Percentiles rank a stretch among this genome's conserved stretches.
Evolutionary conservation across 73 alveolate species (phyloP).

Genomic region (Paramecium sexaurelia): DNA sequence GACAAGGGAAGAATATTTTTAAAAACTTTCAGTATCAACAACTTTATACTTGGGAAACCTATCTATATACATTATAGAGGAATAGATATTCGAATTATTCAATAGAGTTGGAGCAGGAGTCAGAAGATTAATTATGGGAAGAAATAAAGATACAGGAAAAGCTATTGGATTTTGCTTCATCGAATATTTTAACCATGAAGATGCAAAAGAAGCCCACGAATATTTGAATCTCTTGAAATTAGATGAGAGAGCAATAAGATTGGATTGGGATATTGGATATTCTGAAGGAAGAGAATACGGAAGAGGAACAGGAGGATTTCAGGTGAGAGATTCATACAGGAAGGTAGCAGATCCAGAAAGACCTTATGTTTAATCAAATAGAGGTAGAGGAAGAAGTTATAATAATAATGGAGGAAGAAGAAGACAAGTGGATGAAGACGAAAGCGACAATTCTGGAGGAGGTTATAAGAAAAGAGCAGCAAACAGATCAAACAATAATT

Average conservation of each 20-base stretch:
- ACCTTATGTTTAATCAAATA: not conserved
- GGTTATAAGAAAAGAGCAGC: not conserved
- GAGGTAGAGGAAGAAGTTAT: constrained; percentile 42
- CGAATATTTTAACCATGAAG: constrained; percentile 89
- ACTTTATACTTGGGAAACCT: constrained; percentile 99
- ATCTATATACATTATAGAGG: constrained; percentile 96
- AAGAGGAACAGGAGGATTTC: constrained; percentile 96
- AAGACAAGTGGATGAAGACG: not conserved
- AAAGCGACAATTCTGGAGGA: not conserved
- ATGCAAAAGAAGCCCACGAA: constrained; percentile 79
- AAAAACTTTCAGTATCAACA: constrained; percentile 81
- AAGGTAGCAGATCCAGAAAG: constrained; percentile 72
- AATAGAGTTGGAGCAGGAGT: constrained; percentile 93
- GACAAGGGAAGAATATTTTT: constrained; percentile 79
- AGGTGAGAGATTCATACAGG: constrained; percentile 91
- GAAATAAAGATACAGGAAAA: constrained; percentile 53
- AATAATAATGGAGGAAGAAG: constrained; percentile 14
- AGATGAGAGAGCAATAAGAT: constrained; percentile 96
- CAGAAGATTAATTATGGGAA: constrained; percentile 73
- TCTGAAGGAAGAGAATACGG: constrained; percentile 98
- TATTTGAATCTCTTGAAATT: constrained; percentile 62
- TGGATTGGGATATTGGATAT: constrained; percentile 98
- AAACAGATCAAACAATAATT: not conserved
- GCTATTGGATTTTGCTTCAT: constrained; percentile 99
- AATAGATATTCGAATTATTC: constrained; percentile 95